Conservation (phyloP, 2,329 filamentous ascomycete species). For the Diaporthe citriasiana region DNA sequence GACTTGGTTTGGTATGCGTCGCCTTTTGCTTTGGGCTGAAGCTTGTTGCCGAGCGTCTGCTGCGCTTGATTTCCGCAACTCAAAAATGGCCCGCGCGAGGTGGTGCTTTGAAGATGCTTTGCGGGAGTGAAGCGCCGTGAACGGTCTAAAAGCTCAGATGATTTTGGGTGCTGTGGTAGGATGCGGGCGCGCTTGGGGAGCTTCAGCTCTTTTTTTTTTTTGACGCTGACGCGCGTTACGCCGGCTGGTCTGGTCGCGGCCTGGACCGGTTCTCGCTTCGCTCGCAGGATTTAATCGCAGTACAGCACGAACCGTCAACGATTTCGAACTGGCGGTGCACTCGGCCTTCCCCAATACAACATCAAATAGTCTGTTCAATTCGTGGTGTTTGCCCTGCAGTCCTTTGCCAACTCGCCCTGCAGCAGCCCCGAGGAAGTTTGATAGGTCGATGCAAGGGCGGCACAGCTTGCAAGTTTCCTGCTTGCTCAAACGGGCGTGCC, state of each 20-base stretch:
- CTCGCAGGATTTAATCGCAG: constrained; percentile 26
- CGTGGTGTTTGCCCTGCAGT: constrained; percentile 35
- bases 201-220: constrained; percentile 42
- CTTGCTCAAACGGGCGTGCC: constrained; percentile 12
- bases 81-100: constrained; percentile 10
- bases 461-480: constrained; percentile 24
- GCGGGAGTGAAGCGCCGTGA: constrained; percentile 22
- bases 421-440: constrained; percentile 31
- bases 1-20: constrained; percentile 32
- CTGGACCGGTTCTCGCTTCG: constrained; percentile 9
- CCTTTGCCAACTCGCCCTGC: constrained; percentile 37
- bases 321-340: background rate
- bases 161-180: constrained; percentile 45
- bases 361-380: constrained; percentile 1
- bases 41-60: constrained; percentile 20
- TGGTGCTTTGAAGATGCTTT: constrained; percentile 19
- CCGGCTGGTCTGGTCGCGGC: constrained; percentile 42
- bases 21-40: constrained; percentile 6
- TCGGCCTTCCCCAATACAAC: background rate
- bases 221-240: constrained; percentile 62
- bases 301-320: background rate
- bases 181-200: constrained; percentile 36
- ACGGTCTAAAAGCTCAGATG: constrained; percentile 35
- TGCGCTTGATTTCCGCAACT: constrained; percentile 33
- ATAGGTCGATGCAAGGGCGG: constrained; percentile 27